Evolutionary conservation across 2,329 filamentous ascomycete species (phyloP), one percentile per base, ranked within the genome.

Genomic region (Aspergillus caelatus): DNA sequence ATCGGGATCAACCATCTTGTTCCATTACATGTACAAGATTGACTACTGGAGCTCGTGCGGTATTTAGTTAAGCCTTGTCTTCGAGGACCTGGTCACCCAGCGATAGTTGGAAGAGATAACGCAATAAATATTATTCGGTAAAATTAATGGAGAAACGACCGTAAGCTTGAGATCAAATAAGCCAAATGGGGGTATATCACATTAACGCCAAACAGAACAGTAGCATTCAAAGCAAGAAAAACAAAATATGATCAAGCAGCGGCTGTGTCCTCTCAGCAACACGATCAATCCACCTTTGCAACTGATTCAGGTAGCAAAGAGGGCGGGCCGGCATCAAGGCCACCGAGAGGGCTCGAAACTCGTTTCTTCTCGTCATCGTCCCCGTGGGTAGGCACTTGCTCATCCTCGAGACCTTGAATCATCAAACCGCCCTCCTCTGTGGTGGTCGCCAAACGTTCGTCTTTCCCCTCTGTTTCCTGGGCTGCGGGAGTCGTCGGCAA

Each of bases 401-500:
- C 71, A 41, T 78, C 61, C 32, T 72, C 69, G 52, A 79, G 63
- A 34, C 76, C 76, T 41, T 73, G 65, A 58, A 75, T 76, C 57
- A 74, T 77, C 62, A 79, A 63, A 7, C 75, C 77, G 10, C 73
- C 65, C 34, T 72, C 72, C n/a, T 71, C 71, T 9, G 67, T 58
- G 11, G 65, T 34, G 9, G 57, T 52, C 12, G 62, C 52, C 26
- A 57, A 26, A 41, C 63, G 48, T 16, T 70, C 62, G 16, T 75
- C 72, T 52, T 77, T 76, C 36, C 70, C 72, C 14, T 69, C 67
- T 45, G 70, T 66, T 30, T 67, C 69, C 62, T 43, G 61, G 28
- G 36, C 32, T n/a, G 50, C 77, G 16, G 81, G 78, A 14, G 77
- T 73, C 21, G 82, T 90, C 16, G 16, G 39, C 90, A 95, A 94